Conservation (phyloP, 352 stramenopile genomes). For the Pythium phragmiticola region DNA sequence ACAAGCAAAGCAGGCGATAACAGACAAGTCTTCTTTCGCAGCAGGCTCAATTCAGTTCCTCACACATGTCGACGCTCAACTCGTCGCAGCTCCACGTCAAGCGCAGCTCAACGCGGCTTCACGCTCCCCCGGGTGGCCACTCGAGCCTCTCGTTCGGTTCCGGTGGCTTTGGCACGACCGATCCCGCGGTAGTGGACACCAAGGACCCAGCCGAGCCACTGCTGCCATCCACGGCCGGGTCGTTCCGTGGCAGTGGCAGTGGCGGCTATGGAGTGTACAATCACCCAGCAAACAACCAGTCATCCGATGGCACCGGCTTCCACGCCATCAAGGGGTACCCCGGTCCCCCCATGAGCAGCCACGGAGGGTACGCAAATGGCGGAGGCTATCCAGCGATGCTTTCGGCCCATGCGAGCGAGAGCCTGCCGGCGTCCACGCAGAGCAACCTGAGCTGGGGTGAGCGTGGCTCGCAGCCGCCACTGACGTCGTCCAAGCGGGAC, state of each 20-base stretch:
- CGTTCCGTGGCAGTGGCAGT: conserved; percentile 2
- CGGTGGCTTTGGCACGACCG: conserved; percentile 55
- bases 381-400: background rate
- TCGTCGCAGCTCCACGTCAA: conserved; percentile 74
- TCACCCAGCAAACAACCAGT: conserved; percentile 23
- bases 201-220: conserved; percentile 14
- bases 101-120: conserved; percentile 73
- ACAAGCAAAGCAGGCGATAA: background rate
- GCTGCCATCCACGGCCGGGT: conserved; percentile 9
- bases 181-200: conserved; percentile 25
- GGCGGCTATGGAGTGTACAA: conserved; percentile 18
- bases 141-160: conserved; percentile 68
- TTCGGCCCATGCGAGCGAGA: background rate
- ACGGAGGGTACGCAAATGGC: background rate
- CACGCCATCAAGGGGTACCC: conserved; percentile 18
- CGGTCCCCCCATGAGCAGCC: conserved; percentile 5
- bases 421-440: conserved; percentile 21
- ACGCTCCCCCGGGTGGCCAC: conserved; percentile 58
- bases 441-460: conserved; percentile 36
- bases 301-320: conserved; percentile 11
- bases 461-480: conserved; percentile 49
- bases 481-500: conserved; percentile 76
- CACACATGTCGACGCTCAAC: conserved; percentile 71
- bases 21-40: background rate
- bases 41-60: background rate